Base-by-base conservation (phyloP, 176 grass and related monocot species). In the Musa beccarii region DNA sequence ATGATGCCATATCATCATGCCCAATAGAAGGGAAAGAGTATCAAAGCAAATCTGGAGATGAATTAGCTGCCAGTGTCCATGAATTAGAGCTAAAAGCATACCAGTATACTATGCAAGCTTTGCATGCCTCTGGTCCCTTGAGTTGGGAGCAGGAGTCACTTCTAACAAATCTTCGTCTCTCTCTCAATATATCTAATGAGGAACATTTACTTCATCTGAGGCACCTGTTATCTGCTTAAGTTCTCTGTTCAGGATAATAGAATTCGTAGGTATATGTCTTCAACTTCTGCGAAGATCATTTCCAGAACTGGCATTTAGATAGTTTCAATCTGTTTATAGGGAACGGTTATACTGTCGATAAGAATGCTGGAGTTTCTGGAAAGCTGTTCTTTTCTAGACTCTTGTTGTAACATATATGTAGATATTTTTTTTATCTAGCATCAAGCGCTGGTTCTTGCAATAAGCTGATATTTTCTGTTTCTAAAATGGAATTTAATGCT, bases 61-160 rank as follows among this genome's bases (percentile, higher is more conserved):
- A 63, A 79, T 74, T 85, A 51, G 53, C 69, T 11, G 74, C 75
- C 22, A 79, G 72, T 80, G 51, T 74, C 66, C 89, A 86, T 66
- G 56, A 9, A 11, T 71, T 90, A 68, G 83, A 88, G 72, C 67
- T 92, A 78, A 69, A 90, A 66, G 89, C 87, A 11, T 96, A 96
- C 75, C 25, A 11, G 7, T 28, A 70, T 19, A 85, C 85, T 19
- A 83, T 86, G 79, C 73, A 62, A 82, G 89, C 79, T 54, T 87
- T 96, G 61, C 79, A 90, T 76, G 85, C 85, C 4, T 81, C 77
- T 13, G 87, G 89, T 3, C 53, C 66, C 64, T 62, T 96, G 16
- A 90, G 73, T 51, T 96, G 89, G 93, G 76, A 84, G 80, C 84
- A 88, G 81, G 81, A 77, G 68, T 90, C 72, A 10, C 64, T 92